A percentile compares a stretch with the other conserved stretches of the same genome.
Conservation (phyloP, 2,329 filamentous ascomycete species). For the Mollisia scopiformis region DNA sequence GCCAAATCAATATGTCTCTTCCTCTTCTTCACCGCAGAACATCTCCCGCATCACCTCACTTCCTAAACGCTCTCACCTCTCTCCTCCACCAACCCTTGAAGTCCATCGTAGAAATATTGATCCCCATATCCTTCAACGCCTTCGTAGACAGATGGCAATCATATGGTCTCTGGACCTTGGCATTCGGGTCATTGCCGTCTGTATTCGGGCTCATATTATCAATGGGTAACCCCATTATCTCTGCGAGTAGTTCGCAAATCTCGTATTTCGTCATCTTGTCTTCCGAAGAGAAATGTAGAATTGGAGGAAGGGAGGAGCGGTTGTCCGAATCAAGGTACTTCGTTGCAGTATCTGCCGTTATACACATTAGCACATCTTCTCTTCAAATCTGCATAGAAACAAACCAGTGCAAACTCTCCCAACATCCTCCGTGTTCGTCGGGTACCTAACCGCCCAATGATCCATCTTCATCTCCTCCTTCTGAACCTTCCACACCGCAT, state of each 20-base stretch:
- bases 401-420: slow-evolving; percentile 73
- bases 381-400: slow-evolving; percentile 28
- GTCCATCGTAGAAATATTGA: slow-evolving; percentile 73
- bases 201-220: slow-evolving; percentile 70
- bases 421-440: slow-evolving; percentile 88
- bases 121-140: slow-evolving; percentile 71
- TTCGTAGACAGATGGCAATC: slow-evolving; percentile 86
- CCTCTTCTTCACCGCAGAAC: not conserved
- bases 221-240: slow-evolving; percentile 76
- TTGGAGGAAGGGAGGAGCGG: slow-evolving; percentile 60
- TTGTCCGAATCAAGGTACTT: slow-evolving; percentile 63
- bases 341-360: slow-evolving; percentile 62
- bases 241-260: slow-evolving; percentile 77
- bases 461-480: slow-evolving; percentile 73
- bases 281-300: slow-evolving; percentile 86
- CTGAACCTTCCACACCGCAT: slow-evolving; percentile 75
- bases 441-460: slow-evolving; percentile 82
- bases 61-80: slow-evolving; percentile 58
- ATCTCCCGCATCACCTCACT: slow-evolving; percentile 10
- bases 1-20: not conserved
- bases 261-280: slow-evolving; percentile 88
- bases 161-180: slow-evolving; percentile 77
- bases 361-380: slow-evolving; percentile 9
- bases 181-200: slow-evolving; percentile 68
- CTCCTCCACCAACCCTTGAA: slow-evolving; percentile 83